phyloP scores from a whole-genome alignment of 768 basidiomycete species.

The Trametes gibbosa region DNA sequence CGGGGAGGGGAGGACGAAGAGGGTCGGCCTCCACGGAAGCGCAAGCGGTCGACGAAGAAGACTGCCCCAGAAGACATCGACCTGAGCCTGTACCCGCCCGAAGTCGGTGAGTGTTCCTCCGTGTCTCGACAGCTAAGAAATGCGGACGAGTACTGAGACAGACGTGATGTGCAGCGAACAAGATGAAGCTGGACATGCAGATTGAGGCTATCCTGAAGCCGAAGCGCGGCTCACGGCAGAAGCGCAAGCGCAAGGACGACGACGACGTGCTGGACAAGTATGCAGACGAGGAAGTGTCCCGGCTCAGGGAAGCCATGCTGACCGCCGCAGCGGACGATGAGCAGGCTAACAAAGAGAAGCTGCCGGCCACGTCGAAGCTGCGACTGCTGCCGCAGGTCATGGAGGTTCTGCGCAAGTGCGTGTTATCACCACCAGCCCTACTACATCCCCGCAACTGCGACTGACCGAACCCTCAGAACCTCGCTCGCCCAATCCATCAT shows the following conservation, averaged over 20 bases:
- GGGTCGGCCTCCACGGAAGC: slow-evolving; percentile 40
- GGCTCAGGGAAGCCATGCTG: slow-evolving; percentile 88
- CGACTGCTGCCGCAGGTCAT: slow-evolving; percentile 85
- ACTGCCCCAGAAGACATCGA: slow-evolving; percentile 54
- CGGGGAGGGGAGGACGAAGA: slow-evolving; percentile 32
- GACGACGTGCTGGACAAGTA: slow-evolving; percentile 83
- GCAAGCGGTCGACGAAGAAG: slow-evolving; percentile 48
- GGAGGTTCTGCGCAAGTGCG: slow-evolving; percentile 90
- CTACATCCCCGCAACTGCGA: too few relatives aligned
- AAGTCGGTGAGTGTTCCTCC: slow-evolving; percentile 55
- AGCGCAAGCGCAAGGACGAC: slow-evolving; percentile 72
- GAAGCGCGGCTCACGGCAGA: slow-evolving; percentile 63
- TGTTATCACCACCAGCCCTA: slow-evolving; percentile 6
- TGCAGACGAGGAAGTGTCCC: slow-evolving; percentile 87
- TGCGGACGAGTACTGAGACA: background rate
- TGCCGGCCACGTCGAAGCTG: slow-evolving; percentile 84
- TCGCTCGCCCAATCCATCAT: slow-evolving; percentile 89
- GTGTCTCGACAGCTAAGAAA: too few relatives aligned
- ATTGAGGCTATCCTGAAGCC: slow-evolving; percentile 86
- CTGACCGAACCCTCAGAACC: slow-evolving; percentile 44
- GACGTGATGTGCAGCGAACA: slow-evolving; percentile 51
- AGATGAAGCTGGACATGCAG: slow-evolving; percentile 74
- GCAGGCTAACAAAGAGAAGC: slow-evolving; percentile 71
- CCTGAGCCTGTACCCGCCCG: slow-evolving; percentile 66
- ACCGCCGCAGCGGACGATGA: slow-evolving; percentile 83